Percentiles rank a stretch among this genome's conserved stretches.
These are phyloP conservation scores for Skeletonema costatum DNA, from an alignment of 108 stramenopile species.

Conservation along the genomic window DNA sequence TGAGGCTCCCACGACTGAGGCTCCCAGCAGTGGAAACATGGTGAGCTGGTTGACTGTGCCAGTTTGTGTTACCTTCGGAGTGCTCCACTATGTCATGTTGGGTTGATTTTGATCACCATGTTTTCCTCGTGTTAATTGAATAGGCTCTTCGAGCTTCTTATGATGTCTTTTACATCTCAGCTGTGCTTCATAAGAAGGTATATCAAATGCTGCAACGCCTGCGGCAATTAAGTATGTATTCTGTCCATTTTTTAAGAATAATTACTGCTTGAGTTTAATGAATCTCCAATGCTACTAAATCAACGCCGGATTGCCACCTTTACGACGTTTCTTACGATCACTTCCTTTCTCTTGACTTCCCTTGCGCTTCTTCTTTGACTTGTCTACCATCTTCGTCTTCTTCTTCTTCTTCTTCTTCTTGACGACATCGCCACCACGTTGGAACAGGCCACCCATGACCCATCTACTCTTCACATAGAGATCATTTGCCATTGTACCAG, in stretches of 20 bases:
- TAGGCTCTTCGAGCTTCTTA: too few relatives aligned
- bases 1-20: too few relatives aligned
- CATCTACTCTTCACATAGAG: conserved; percentile 86
- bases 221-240: too few relatives aligned
- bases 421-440: neutral
- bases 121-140: too few relatives aligned
- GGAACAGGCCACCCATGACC: conserved; percentile 78
- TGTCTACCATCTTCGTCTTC: conserved; percentile 9
- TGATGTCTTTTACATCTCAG: too few relatives aligned
- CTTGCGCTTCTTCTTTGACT: conserved; percentile 7
- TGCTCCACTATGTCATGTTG: too few relatives aligned
- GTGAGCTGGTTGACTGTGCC: too few relatives aligned
- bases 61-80: too few relatives aligned
- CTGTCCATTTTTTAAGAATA: neutral
- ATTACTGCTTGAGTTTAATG: neutral
- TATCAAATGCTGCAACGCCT: too few relatives aligned
- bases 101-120: too few relatives aligned
- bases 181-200: too few relatives aligned
- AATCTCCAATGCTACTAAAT: conserved; percentile 30
- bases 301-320: conserved; percentile 52
- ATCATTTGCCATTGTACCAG: conserved; percentile 92
- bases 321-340: conserved; percentile 16
- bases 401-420: neutral
- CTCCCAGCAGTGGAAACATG: too few relatives aligned
- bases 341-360: conserved; percentile 12